Base-by-base conservation (phyloP, 495 filamentous ascomycete species). In the Aspergillus biplanus region DNA sequence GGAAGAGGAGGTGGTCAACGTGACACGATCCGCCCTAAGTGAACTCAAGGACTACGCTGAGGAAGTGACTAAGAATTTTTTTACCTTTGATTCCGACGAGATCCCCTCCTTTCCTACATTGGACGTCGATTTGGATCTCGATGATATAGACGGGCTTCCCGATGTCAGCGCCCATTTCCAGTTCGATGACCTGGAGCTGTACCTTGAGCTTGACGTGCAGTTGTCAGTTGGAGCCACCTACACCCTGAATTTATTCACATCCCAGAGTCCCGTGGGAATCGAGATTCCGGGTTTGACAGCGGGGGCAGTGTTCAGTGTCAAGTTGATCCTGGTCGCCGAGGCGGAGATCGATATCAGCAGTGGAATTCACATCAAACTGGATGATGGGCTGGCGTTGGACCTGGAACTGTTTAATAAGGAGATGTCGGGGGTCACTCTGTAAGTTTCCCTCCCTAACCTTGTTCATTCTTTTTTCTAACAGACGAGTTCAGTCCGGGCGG, bases 101-200 rank as follows among this genome's bases (percentile, higher is more conserved):
- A 49, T 57, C 15, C 55, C 55, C 21, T 35, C 55, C 18, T 57
- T 35, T 35, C 55, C 55, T n/a, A 57, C 55, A 4, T 27, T 57
- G n/a, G 55, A 57, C 46, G 4, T 57, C n/a, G 55, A 57, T 37
- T 33, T 57, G 27, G 39, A 46, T 31, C 55, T 57, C n/a, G 55
- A 57, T 31, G 37, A 57, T 2, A 31, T 46, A 6, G 21, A 27
- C 31, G 55, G 55, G 6, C 13, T 57, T 18, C 55, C 55, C 4
- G 55, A 44, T 11, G 35, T 46, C 37, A 35, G 32, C 6, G 55
- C 39, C 6, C 35, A 46, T 13, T 44, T 57, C 16, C 37, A 44
- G 16, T 57, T 57, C 18, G 12, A 44, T 18, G 55, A 57, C 11
- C 35, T 57, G 55, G 55, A 57, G 35, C n/a, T 57, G 7, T 57